Evolutionary conservation across 345 rosid species (phyloP).

Genomic region (Bretschneidera sinensis): DNA sequence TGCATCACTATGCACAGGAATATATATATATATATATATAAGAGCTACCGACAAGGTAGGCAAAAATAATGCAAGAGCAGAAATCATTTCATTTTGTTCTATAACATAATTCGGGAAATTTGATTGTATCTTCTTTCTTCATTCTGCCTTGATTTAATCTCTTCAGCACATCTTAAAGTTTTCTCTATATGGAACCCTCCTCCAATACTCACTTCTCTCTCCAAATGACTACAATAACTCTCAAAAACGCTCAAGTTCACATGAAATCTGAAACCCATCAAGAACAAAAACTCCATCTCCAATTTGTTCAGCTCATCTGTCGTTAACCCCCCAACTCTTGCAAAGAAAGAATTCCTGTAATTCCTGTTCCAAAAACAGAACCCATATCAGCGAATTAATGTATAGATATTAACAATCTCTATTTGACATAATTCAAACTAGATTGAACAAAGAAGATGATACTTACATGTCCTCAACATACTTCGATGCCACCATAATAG

Average conservation of each 20-base stretch:
- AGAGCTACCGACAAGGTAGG: conserved; percentile 25
- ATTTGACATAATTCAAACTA: not conserved
- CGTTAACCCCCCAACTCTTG: conserved; percentile 75
- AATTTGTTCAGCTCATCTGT: conserved; percentile 62
- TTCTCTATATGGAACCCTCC: conserved; percentile 88
- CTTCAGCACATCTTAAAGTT: conserved; percentile 77
- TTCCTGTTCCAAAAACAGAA: conserved; percentile 41
- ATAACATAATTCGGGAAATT: conserved; percentile 55
- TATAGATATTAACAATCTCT: not conserved
- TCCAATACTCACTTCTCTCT: conserved; percentile 83
- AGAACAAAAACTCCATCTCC: conserved; percentile 78
- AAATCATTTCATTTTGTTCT: conserved; percentile 10
- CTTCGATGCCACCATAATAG: conserved; percentile 90
- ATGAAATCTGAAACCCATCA: conserved; percentile 84
- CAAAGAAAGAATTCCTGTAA: conserved; percentile 73
- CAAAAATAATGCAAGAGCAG: conserved; percentile 24
- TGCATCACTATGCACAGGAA: too few relatives aligned
- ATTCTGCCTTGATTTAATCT: conserved; percentile 62
- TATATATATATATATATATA: too few relatives aligned
- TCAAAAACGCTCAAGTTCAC: conserved; percentile 88
- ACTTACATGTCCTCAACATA: conserved; percentile 90
- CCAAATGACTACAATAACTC: conserved; percentile 84
- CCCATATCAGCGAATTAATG: too few relatives aligned
- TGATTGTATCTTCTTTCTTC: conserved; percentile 42
- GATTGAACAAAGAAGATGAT: not conserved